A percentile compares a stretch with the other conserved stretches of the same genome.
phyloP scores from a whole-genome alignment of 257 asterid species.

The Parsonsia alboflavescens region DNA sequence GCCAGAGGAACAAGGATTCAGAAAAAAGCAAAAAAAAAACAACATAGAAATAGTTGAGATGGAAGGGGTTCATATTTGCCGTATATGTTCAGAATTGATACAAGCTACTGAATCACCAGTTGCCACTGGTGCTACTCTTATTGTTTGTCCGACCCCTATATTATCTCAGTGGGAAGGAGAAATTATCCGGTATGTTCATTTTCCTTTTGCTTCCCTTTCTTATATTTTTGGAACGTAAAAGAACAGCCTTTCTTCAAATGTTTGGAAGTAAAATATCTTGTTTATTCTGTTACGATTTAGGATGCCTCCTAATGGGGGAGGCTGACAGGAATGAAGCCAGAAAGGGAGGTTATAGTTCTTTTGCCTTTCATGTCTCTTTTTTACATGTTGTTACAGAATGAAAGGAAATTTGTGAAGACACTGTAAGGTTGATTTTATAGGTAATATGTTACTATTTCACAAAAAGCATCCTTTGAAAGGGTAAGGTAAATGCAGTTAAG shows the following conservation, averaged over 20 bases:
- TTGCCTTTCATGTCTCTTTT: background rate
- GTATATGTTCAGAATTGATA: constrained; percentile 64
- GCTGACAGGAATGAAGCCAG: background rate
- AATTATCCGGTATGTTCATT: constrained; percentile 72
- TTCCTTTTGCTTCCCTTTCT: constrained; percentile 23
- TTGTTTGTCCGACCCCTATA: constrained; percentile 96
- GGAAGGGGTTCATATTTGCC: constrained; percentile 63
- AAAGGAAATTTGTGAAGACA: background rate
- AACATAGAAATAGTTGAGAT: constrained; percentile 47
- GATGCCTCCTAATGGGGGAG: background rate
- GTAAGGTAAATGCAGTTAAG: background rate
- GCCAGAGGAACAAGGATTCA: constrained; percentile 25
- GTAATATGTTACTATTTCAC: background rate
- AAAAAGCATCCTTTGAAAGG: background rate
- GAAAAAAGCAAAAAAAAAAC: constrained; percentile 31
- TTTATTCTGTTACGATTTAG: background rate
- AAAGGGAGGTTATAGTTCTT: background rate
- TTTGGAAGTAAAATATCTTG: background rate
- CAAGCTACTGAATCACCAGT: constrained; percentile 84
- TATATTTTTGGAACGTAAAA: background rate
- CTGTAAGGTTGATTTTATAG: background rate
- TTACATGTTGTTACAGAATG: background rate
- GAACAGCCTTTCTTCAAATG: background rate
- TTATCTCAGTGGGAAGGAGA: constrained; percentile 98
- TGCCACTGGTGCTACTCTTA: constrained; percentile 92